Evolutionary conservation across 805 yeast genomes (phyloP).

Genomic region (Starmerella vitae): DNA sequence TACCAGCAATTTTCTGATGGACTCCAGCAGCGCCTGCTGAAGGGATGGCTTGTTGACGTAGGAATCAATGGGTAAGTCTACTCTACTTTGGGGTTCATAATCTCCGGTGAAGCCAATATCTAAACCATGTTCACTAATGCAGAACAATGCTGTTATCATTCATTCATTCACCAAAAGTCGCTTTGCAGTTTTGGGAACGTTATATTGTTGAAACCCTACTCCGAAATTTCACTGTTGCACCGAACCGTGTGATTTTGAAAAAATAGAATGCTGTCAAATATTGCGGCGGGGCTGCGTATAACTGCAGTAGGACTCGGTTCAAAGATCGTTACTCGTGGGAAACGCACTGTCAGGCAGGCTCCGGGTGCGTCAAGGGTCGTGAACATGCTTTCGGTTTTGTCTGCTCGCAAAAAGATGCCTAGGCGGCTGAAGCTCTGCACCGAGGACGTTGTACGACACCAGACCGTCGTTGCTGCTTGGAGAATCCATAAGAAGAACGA

Average conservation of each 20-base stretch:
- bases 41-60: slow-evolving; percentile 1
- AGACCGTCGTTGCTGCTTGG: slow-evolving; percentile 78
- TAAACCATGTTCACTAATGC: slow-evolving; percentile 6
- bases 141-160: slow-evolving; percentile 15
- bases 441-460: slow-evolving; percentile 79
- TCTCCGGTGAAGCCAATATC: slow-evolving; percentile 15
- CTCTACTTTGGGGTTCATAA: slow-evolving; percentile 2
- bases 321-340: slow-evolving; percentile 27
- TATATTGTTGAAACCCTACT: not conserved
- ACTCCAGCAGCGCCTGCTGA: slow-evolving; percentile 6
- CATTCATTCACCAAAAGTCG: not conserved
- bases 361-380: slow-evolving; percentile 38
- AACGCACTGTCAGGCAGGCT: slow-evolving; percentile 36
- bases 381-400: slow-evolving; percentile 61
- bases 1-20: slow-evolving; percentile 13
- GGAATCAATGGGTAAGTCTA: not conserved
- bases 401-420: slow-evolving; percentile 84
- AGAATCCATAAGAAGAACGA: slow-evolving; percentile 41
- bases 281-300: not conserved
- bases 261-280: slow-evolving; percentile 1
- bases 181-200: not conserved
- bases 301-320: slow-evolving; percentile 2
- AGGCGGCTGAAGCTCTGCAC: slow-evolving; percentile 54
- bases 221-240: no score
- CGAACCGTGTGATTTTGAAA: no score